A percentile compares a stretch with the other conserved stretches of the same genome.
Conservation (phyloP, 176 grass and related monocot species). For the Thalia dealbata region DNA sequence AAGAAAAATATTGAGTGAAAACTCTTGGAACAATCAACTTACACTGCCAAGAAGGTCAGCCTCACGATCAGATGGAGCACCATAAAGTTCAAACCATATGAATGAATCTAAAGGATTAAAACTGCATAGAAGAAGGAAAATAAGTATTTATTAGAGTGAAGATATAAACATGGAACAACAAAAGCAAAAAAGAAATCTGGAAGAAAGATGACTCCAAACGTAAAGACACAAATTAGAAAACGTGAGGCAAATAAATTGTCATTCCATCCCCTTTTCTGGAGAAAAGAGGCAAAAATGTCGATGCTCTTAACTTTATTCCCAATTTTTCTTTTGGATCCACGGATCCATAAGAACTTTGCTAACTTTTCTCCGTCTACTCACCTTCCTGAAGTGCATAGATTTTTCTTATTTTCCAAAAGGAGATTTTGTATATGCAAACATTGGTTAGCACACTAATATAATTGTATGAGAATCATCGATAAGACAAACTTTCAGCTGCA, state of each 20-base stretch:
- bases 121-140: conserved; percentile 25
- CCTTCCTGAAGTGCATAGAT: not conserved
- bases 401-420: not conserved
- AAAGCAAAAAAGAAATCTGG: not conserved
- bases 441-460: not conserved
- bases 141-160: not conserved
- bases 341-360: not conserved
- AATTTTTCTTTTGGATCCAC: not conserved
- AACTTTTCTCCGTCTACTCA: not conserved
- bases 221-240: no score
- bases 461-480: not conserved
- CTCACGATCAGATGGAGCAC: conserved; percentile 68
- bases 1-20: conserved; percentile 20
- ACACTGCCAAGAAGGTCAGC: conserved; percentile 86
- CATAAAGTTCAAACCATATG: conserved; percentile 93
- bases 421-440: not conserved
- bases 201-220: not conserved
- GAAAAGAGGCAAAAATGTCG: not conserved
- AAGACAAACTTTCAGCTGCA: not conserved
- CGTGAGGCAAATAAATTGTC: no score
- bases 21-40: conserved; percentile 26
- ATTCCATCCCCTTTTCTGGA: no score
- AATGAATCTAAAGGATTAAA: conserved; percentile 71
- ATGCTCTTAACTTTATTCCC: not conserved
- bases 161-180: conserved; percentile 1